A percentile compares a stretch with the other conserved stretches of the same genome.
These are phyloP conservation scores for Penicillium sp. DNA, from an alignment of 2,329 filamentous ascomycete species.

Conservation along the genomic window DNA sequence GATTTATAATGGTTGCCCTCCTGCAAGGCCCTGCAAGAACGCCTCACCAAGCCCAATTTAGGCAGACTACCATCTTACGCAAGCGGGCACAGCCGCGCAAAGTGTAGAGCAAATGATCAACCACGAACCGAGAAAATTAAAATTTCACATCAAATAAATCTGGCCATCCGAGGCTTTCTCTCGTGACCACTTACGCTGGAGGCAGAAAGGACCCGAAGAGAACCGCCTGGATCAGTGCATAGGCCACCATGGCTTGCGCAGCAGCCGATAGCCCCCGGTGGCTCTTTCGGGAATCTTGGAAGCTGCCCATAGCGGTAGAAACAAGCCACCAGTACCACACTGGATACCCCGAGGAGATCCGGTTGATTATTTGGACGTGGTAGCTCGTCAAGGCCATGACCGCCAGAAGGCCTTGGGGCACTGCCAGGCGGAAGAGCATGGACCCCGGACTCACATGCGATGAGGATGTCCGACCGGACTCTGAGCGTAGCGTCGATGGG, in stretches of 20 bases:
- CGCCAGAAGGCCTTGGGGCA: conserved; percentile 72
- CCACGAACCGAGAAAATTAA: neutral
- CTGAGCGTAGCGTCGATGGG: conserved; percentile 25
- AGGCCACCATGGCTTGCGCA: conserved; percentile 73
- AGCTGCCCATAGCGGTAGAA: conserved; percentile 30
- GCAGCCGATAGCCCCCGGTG: conserved; percentile 35
- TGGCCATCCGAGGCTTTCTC: neutral
- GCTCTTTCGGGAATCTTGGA: conserved; percentile 18
- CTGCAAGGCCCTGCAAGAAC: neutral
- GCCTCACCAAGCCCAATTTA: conserved; percentile 15
- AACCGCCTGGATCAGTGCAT: conserved; percentile 77
- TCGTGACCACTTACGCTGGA: conserved; percentile 59
- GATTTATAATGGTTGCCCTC: neutral
- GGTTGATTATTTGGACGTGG: conserved; percentile 91
- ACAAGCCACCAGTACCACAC: conserved; percentile 87
- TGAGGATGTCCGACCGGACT: conserved; percentile 13
- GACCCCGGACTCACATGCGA: conserved; percentile 25
- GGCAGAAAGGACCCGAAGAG: conserved; percentile 90
- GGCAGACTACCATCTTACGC: conserved; percentile 24
- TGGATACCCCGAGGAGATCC: conserved; percentile 84
- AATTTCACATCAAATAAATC: neutral
- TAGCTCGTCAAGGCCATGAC: conserved; percentile 74
- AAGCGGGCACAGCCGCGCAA: conserved; percentile 10
- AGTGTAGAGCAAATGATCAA: conserved; percentile 6
- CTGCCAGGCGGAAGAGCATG: conserved; percentile 60